Evolutionary conservation across 1,284 basidiomycete species (phyloP).

Genomic region (Quambalaria eucalypti): DNA sequence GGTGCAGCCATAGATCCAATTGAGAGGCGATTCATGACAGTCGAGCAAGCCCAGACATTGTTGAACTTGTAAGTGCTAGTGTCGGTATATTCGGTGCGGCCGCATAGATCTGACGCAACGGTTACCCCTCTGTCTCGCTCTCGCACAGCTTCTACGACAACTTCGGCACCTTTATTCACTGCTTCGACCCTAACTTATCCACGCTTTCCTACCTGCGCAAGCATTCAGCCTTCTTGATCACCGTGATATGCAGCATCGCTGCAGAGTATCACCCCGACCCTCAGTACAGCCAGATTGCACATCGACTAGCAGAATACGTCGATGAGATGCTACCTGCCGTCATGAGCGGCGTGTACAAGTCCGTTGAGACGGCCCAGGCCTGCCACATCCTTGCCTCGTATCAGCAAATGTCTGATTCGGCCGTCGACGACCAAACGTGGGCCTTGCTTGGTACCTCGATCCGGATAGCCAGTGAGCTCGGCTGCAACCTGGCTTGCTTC

Average conservation of each 20-base stretch:
- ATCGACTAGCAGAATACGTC: slow-evolving; percentile 7
- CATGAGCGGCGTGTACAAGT: slow-evolving; percentile 16
- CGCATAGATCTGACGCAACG: background rate
- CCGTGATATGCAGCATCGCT: slow-evolving; percentile 15
- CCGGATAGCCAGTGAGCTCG: slow-evolving; percentile 21
- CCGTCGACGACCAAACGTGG: slow-evolving; percentile 24
- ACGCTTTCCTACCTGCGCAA: slow-evolving; percentile 21
- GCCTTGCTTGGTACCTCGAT: slow-evolving; percentile 16
- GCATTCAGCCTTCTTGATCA: slow-evolving; percentile 19
- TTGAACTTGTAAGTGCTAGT: background rate
- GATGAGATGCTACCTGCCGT: slow-evolving; percentile 14
- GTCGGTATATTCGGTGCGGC: too few species aligned
- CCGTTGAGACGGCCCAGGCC: slow-evolving; percentile 26
- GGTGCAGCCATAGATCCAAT: slow-evolving; percentile 18
- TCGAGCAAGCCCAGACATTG: slow-evolving; percentile 9
- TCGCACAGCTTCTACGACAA: slow-evolving; percentile 9
- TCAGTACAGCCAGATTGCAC: slow-evolving; percentile 7
- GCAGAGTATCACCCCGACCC: slow-evolving; percentile 13
- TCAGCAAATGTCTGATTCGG: slow-evolving; percentile 11
- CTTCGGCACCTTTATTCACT: slow-evolving; percentile 20
- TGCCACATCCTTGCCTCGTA: slow-evolving; percentile 18
- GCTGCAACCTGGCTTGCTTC: slow-evolving; percentile 19
- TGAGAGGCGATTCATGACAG: slow-evolving; percentile 11
- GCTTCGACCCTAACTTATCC: slow-evolving; percentile 22
- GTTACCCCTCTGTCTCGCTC: background rate